Base-by-base conservation (phyloP, 257 asterid genomes). In the Nicotiana otophora region DNA sequence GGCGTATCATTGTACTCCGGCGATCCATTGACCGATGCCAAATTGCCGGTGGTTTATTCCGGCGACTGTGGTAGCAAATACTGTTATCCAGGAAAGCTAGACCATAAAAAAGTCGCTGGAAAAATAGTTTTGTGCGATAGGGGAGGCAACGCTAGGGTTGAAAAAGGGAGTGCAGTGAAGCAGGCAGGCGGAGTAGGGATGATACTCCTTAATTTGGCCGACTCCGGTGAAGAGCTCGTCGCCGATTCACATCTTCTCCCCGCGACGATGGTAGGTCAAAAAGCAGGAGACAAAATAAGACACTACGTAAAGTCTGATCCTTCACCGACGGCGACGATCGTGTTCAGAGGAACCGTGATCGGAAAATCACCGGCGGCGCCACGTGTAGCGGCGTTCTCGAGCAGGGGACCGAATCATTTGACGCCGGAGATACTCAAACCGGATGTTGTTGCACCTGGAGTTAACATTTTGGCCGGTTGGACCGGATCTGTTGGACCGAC, bases 391-490 rank as follows among this genome's bases (percentile, higher is more conserved):
- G 81, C 98, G 1, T 96, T 96, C 82, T 96, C 99, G 1, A 93
- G 99, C 90, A 97, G 99, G 0, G 99, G 99, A 10, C 99, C 99
- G 12, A 94, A 87, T 77, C 91, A 91, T 86, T 82, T 90, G 33
- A 96, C 99, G 7, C 83, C 93, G 4, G 99, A 94, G 90, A 91
- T 96, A 48, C 90, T 96, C 4, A 96, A 96, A 85, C 99, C 99
- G 11, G 99, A 96, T 72, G 97, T 94, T 0, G 93, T 91, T 5
- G 99, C 94, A 1, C 99, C 99, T 1, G 99, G 99, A 1, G 98
- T 94, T 19, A 96, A 96, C 74, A 94, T 96, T 19, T 90, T 96
- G 30, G 99, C 99, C 4, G 97, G 97, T 2, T 96, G 99, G 99
- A 96, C 99, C 6, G 97, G 91, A 0, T 33, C 79, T 9, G 15